Base-by-base conservation (phyloP, 805 yeast genomes). In the Wickerhamiella spandovensis region DNA sequence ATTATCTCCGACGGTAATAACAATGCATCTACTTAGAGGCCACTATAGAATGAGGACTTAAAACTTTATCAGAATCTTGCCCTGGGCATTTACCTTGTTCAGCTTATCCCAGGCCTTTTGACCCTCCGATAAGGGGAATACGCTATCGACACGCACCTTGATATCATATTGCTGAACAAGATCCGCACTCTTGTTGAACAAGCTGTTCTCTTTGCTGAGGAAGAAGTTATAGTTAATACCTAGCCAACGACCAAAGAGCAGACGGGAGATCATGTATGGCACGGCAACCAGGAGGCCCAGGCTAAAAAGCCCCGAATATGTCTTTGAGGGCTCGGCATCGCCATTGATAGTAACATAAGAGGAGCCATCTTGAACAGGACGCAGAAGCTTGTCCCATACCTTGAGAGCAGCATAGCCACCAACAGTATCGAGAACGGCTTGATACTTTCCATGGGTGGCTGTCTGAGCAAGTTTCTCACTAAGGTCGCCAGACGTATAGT, bases 381-480 rank as follows among this genome's bases (percentile, higher is more conserved):
- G 75, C 54, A 83, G 64, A 20, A 70, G 67, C 42, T 67, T 56
- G 3, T 65, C 58, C 49, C 76, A 67, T 13, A 71, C 61, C 2
- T 68, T 61, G 49, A 78, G 69, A 21, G 80, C 71, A 20, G 72
- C 76, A 22, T 61, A 61, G 49, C 75, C 76, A 39, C 95, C 89
- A 48, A 76, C 77, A 49, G 81, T 72, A 66, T 85, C 95, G 24
- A 79, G 60, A 44, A 84, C 75, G 12, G 75, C 60, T 59, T 82
- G 86, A 57, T 39, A 39, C 32, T 43, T 43, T 5, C 35, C 35
- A 6, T 28, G 15, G 12, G n/a, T 28, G 12, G 43, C 49, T 23
- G 23, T 25, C 24, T 23, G 28, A 5, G 38, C 23, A 4, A 47
- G 38, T 6, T 10, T 18, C 17, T 22, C 24, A 9, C 44, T 21